A percentile compares a stretch with the other conserved stretches of the same genome.
phyloP scores from a whole-genome alignment of 305 asterid species.

The Fraxinus platypoda region DNA sequence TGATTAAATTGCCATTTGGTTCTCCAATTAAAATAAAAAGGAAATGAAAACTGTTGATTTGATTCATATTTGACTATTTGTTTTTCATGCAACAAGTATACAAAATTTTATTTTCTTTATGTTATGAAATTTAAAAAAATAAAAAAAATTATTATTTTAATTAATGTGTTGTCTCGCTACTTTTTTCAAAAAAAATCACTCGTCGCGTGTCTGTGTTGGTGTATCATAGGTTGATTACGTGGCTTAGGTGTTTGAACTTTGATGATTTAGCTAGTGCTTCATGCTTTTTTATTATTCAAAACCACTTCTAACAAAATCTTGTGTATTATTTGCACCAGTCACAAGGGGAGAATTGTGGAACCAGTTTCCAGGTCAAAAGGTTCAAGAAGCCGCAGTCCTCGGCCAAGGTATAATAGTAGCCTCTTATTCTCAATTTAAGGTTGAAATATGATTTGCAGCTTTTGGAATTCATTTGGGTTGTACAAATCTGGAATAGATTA shows the following conservation, averaged over 20 bases:
- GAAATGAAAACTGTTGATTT: neutral
- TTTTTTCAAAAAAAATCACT: neutral
- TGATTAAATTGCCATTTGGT: neutral
- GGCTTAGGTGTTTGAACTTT: slow-evolving; percentile 2
- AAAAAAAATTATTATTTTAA: too few species aligned
- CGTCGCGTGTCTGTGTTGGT: neutral
- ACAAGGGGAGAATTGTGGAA: slow-evolving; percentile 81
- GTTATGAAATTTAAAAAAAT: too few species aligned
- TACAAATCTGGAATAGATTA: neutral
- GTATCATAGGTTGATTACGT: neutral
- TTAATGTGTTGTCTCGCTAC: neutral
- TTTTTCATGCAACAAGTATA: neutral
- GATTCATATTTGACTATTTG: neutral
- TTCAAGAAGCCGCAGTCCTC: slow-evolving; percentile 95
- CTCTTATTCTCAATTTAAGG: neutral
- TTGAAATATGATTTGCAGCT: neutral
- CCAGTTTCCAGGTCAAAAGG: slow-evolving; percentile 60
- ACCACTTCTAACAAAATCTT: neutral
- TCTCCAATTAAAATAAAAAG: neutral
- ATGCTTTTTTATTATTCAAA: neutral
- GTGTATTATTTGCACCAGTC: slow-evolving; percentile 38
- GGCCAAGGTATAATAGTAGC: slow-evolving; percentile 53
- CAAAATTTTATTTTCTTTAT: neutral
- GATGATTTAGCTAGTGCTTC: neutral
- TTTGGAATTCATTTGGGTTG: neutral